phyloP scores from a whole-genome alignment of 768 basidiomycete species.

The Mycena galericulata region DNA sequence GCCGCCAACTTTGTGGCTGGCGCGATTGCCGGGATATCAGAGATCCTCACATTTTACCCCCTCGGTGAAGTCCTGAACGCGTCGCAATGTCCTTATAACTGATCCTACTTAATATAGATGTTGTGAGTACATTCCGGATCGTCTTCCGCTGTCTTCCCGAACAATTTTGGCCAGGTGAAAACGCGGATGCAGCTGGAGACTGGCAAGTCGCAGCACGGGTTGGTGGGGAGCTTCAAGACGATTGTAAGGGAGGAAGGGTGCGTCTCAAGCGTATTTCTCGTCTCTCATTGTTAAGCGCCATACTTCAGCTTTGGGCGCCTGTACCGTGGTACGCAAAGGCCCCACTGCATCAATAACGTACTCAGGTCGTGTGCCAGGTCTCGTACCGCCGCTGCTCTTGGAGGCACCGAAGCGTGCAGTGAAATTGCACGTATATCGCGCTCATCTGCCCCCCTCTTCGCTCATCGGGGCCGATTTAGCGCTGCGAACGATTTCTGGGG shows the following conservation, averaged over 20 bases:
- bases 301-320: conserved; percentile 75
- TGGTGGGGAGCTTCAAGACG: conserved; percentile 84
- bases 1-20: conserved; percentile 93
- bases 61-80: conserved; percentile 68
- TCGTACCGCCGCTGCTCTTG: conserved; percentile 94
- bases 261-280: conserved; percentile 40
- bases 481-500: conserved; percentile 98
- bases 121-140: conserved; percentile 64
- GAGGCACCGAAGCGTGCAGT: conserved; percentile 99
- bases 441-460: neutral
- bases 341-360: conserved; percentile 8
- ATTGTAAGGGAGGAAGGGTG: conserved; percentile 95
- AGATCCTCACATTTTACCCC: conserved; percentile 89
- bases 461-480: conserved; percentile 44
- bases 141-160: conserved; percentile 3
- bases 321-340: conserved; percentile 76
- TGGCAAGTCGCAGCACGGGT: conserved; percentile 78
- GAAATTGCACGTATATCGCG: conserved; percentile 75
- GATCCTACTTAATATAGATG: conserved; percentile 65
- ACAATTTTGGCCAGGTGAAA: conserved; percentile 78
- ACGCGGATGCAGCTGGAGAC: conserved; percentile 98
- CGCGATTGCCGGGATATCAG: conserved; percentile 93
- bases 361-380: conserved; percentile 58
- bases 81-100: neutral
- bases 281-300: conserved; percentile 1